Evolutionary conservation across 2,329 filamentous ascomycete species (phyloP).

Genomic region (Talaromyces sp.): DNA sequence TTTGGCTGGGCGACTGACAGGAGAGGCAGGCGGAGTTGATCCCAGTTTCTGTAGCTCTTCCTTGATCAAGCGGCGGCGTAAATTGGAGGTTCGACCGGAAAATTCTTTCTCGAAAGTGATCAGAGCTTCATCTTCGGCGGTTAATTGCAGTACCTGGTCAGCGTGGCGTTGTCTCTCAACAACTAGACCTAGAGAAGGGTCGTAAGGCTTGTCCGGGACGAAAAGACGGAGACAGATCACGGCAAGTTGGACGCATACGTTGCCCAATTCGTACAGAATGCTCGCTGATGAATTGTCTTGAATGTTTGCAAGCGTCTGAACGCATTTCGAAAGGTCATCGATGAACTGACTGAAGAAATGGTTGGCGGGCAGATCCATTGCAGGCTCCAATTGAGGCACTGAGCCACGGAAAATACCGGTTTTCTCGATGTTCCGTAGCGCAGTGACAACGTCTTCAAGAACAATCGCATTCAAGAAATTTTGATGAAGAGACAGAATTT

Average conservation of each 20-base stretch:
- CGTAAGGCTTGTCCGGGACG: constrained; percentile 81
- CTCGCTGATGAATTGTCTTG: constrained; percentile 23
- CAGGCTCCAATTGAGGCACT: constrained; percentile 23
- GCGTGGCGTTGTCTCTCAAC: constrained; percentile 64
- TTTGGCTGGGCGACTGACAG: constrained; percentile 68
- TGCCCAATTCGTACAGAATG: constrained; percentile 44
- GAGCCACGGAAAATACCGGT: constrained; percentile 23
- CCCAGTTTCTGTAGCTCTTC: constrained; percentile 65
- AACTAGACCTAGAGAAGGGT: constrained; percentile 65
- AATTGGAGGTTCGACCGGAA: constrained; percentile 65
- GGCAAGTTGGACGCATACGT: constrained; percentile 75
- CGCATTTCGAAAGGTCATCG: constrained; percentile 30
- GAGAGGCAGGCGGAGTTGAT: constrained; percentile 62
- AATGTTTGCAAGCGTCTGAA: constrained; percentile 27
- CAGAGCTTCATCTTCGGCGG: constrained; percentile 60
- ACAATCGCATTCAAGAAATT: constrained; percentile 26
- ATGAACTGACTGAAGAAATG: constrained; percentile 40
- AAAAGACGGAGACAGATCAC: constrained; percentile 74
- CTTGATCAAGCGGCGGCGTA: constrained; percentile 64
- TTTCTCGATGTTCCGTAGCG: constrained; percentile 29
- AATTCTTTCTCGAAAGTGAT: constrained; percentile 64
- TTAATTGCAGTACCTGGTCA: constrained; percentile 57
- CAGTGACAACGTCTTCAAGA: constrained; percentile 23
- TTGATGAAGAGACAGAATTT: constrained; percentile 37
- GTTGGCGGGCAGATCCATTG: constrained; percentile 25